Evolutionary conservation across 257 asterid species (phyloP).

Genomic region (Nicotiana attenuata): DNA sequence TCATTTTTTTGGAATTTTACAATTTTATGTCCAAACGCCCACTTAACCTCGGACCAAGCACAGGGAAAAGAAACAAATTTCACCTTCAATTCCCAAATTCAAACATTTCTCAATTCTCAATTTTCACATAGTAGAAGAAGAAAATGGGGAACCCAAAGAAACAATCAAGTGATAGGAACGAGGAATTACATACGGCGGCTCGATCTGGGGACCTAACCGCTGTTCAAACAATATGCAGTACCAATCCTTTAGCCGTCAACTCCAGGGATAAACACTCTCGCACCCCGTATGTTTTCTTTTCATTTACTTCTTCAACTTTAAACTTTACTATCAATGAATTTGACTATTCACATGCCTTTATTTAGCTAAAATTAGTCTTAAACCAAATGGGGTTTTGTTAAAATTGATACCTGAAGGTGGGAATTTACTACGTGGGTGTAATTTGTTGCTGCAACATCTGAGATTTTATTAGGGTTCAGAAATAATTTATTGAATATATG

Average conservation of each 20-base stretch:
- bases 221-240: slow-evolving; percentile 55
- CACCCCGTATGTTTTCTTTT: slow-evolving; percentile 66
- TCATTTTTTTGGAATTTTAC: too few species aligned
- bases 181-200: slow-evolving; percentile 74
- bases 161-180: slow-evolving; percentile 15
- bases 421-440: neutral
- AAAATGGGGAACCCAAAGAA: slow-evolving; percentile 36
- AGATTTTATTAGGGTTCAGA: neutral
- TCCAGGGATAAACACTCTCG: slow-evolving; percentile 93
- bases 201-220: slow-evolving; percentile 78
- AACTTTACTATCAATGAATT: neutral
- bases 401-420: neutral
- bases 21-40: too few species aligned
- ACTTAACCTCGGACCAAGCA: too few species aligned
- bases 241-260: slow-evolving; percentile 76
- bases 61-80: too few species aligned
- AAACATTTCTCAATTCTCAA: neutral
- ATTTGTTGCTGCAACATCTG: neutral
- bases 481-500: too few species aligned
- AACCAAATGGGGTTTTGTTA: neutral
- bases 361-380: neutral
- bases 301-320: neutral
- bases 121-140: neutral
- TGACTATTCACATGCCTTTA: neutral
- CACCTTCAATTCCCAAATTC: neutral